These are phyloP conservation scores for Piper betle DNA, from an alignment of 164 flowering plant genomes.

Conservation along the genomic window DNA sequence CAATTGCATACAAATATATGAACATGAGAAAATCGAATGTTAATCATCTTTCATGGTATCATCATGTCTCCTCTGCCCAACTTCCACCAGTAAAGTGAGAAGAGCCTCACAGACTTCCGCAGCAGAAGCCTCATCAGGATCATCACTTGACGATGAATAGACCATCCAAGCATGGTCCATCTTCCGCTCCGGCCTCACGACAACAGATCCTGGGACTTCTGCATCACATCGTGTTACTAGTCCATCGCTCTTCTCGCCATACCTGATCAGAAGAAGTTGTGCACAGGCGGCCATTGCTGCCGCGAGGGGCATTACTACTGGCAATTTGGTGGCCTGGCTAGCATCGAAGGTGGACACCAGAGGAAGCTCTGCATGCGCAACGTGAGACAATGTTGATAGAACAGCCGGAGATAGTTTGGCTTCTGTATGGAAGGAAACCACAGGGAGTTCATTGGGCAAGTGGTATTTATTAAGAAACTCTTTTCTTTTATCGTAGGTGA, in stretches of 20 bases:
- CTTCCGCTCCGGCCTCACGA: constrained; percentile 54
- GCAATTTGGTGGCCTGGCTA: constrained; percentile 28
- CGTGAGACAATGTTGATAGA: constrained; percentile 62
- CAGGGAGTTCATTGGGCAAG: constrained; percentile 55
- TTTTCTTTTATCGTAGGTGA: constrained; percentile 74
- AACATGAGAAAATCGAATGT: too few relatives aligned
- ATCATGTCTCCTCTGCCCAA: constrained; percentile 17
- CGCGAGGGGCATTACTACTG: constrained; percentile 59
- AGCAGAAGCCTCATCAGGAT: constrained; percentile 36
- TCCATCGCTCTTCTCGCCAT: constrained; percentile 90
- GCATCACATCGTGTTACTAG: constrained; percentile 84
- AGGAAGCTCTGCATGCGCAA: constrained; percentile 89
- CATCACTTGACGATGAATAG: constrained; percentile 45
- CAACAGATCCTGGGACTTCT: constrained; percentile 83
- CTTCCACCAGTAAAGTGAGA: constrained; percentile 67
- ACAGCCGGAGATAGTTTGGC: constrained; percentile 57
- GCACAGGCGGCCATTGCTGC: constrained; percentile 85
- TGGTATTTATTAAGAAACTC: constrained; percentile 63
- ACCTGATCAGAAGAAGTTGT: constrained; percentile 61
- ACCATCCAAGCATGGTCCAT: constrained; percentile 96
- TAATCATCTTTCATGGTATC: too few relatives aligned
- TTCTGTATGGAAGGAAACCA: constrained; percentile 80
- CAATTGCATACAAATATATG: too few relatives aligned
- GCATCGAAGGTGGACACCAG: constrained; percentile 44
- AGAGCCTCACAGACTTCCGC: constrained; percentile 78